phyloP scores from a whole-genome alignment of 371 early-diverging fungal genomes.

The Capillidium heterosporum region DNA sequence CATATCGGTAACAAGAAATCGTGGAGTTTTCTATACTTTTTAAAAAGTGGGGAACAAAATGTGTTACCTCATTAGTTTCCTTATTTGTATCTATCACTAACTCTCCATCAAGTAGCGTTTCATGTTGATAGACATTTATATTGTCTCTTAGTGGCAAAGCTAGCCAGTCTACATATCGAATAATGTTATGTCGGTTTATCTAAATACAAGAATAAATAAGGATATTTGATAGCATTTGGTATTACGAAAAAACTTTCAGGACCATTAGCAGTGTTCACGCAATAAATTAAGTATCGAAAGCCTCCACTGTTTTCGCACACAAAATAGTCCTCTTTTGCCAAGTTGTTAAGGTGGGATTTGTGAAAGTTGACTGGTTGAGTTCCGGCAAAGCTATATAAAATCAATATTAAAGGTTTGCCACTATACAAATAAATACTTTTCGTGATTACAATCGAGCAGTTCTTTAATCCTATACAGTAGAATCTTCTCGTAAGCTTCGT shows the following conservation, averaged over 20 bases:
- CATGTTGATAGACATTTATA: slow-evolving; percentile 27
- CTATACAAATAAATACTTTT: slow-evolving; percentile 15
- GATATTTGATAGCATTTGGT: background rate
- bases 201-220: slow-evolving; percentile 8
- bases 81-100: slow-evolving; percentile 28
- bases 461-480: slow-evolving; percentile 21
- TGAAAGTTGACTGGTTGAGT: slow-evolving; percentile 67
- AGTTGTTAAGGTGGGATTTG: slow-evolving; percentile 29
- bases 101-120: slow-evolving; percentile 62
- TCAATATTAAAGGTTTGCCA: background rate
- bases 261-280: slow-evolving; percentile 23
- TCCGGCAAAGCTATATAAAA: slow-evolving; percentile 51
- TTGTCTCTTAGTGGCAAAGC: slow-evolving; percentile 21
- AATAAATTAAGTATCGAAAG: slow-evolving; percentile 45
- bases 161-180: slow-evolving; percentile 33
- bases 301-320: slow-evolving; percentile 84
- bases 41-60: background rate
- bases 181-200: slow-evolving; percentile 41
- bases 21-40: slow-evolving; percentile 21
- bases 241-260: slow-evolving; percentile 34
- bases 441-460: slow-evolving; percentile 16
- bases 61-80: slow-evolving; percentile 20
- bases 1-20: slow-evolving; percentile 43
- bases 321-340: slow-evolving; percentile 66
- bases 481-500: slow-evolving; percentile 22